Base-by-base conservation (phyloP, 139 green algal genomes). In the Eudorina sp. region DNA sequence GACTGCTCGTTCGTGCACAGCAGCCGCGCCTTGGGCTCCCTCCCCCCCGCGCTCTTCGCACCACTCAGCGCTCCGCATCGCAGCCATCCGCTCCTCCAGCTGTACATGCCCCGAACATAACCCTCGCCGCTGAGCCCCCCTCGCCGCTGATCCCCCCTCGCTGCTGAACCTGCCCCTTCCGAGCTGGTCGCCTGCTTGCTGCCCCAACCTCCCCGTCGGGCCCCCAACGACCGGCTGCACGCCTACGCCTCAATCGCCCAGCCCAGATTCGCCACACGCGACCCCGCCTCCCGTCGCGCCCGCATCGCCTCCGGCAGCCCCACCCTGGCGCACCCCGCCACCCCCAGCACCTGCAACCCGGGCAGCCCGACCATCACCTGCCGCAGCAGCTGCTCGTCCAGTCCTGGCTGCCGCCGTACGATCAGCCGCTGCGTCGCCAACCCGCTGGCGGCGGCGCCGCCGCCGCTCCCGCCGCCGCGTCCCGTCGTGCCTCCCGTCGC, bases 391-490 rank as follows among this genome's bases (percentile, higher is more conserved):
- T 1, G 4, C 55, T 55, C 78, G 40, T 85, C 78, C 55, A 85
- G 58, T 13, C 40, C 58, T 13, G 25, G n/a, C 78, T 75, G 78
- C 58, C 78, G 78, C 78, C 78, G 78, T 19, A 85, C 53, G 27
- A 85, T 40, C 78, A 85, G 25, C 38, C 78, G 78, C 41, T 58
- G 55, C 40, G 21, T 40, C 53, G 77, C 41, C 77, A 72, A 3
- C 1, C 25, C 16, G 45, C 2, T 19, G 29, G 31, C 51, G 36
- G 34, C 34, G 36, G 4, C 68, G 38, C 9, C 68, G 68, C 13
- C 36, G 68, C 68, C 36, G 68, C 68, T 48, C 36, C 38, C 23
- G 41, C 19, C 2, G 41, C 70, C 70, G 68, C 68, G 25, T 4
- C 73, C 73, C 0, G 70, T 36, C 4, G 75, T 5, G 34, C 9